phyloP scores from a whole-genome alignment of 2,329 filamentous ascomycete species.

The Esteya vermicola region DNA sequence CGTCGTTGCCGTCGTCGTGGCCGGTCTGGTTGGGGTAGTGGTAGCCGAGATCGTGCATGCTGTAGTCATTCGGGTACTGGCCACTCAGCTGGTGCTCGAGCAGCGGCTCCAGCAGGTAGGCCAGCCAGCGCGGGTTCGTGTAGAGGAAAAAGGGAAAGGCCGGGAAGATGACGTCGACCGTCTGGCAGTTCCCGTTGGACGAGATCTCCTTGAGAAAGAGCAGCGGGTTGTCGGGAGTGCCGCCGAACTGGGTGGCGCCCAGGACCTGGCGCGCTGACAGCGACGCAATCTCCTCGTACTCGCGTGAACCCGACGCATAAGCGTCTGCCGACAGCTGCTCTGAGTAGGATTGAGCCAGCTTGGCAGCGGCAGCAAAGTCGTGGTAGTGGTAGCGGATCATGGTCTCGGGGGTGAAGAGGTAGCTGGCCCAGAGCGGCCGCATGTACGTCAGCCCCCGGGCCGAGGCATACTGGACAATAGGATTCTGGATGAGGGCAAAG shows the following conservation, averaged over 20 bases:
- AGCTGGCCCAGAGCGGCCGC: conserved; percentile 66
- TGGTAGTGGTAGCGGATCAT: conserved; percentile 61
- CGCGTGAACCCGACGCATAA: conserved; percentile 55
- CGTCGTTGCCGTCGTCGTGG: conserved; percentile 50
- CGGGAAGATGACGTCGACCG: conserved; percentile 75
- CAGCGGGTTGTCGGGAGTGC: conserved; percentile 54
- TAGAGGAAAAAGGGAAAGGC: conserved; percentile 75
- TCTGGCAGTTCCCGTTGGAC: conserved; percentile 70
- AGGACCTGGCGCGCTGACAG: conserved; percentile 66
- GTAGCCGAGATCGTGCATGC: conserved; percentile 59
- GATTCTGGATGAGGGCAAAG: conserved; percentile 61
- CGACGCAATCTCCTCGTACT: conserved; percentile 65
- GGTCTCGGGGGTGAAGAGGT: conserved; percentile 45
- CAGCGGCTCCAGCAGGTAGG: conserved; percentile 62
- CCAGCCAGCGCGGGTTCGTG: conserved; percentile 66
- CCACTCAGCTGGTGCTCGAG: conserved; percentile 68
- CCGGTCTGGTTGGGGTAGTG: conserved; percentile 62
- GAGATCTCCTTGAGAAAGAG: conserved; percentile 77
- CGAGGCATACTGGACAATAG: conserved; percentile 64
- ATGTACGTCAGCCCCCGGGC: conserved; percentile 62
- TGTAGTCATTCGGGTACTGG: conserved; percentile 68
- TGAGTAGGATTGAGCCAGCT: conserved; percentile 57
- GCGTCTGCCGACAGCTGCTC: conserved; percentile 56
- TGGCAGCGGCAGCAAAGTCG: conserved; percentile 50
- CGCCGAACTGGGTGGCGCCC: conserved; percentile 60